Base-by-base conservation (phyloP, 306 rosid genomes). In the Spatholobus suberectus region DNA sequence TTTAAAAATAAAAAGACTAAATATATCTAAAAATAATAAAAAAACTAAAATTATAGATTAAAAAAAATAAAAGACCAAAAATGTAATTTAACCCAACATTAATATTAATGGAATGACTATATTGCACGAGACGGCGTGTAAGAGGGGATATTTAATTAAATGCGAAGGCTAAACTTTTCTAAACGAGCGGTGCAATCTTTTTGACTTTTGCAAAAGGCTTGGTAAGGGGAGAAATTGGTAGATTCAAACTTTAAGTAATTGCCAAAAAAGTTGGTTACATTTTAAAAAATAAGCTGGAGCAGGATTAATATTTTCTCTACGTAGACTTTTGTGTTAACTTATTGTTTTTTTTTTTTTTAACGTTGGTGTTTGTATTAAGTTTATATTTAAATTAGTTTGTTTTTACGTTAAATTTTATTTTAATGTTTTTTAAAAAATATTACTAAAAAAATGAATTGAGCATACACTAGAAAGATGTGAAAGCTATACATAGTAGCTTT, bases 171-270 rank as follows among this genome's bases (percentile, higher is more conserved):
- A 76, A 29, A 43, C 10, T 61, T 76, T 76, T 43, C 61, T 14
- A 62, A 29, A n/a, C 5, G 4, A 75, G 6, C 47, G 26, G 55
- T 61, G 59, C 57, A 35, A 78, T 59, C 69, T 61, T 78, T 71
- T 72, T 78, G 83, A 83, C 82, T 83, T 62, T 51, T 9, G n/a
- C 15, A 12, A 35, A 43, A 26, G 21, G 10, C 27, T 21, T 26
- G 23, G 9, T 61, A 41, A 23, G 9, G 47, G 21, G 69, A 17
- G 76, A 20, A 58, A 15, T 57, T 67, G 81, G 83, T 47, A 72
- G 69, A 63, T 84, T 84, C 54, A 72, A 79, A 37, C 29, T 61
- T 26, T 76, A 70, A 84, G 75, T 32, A 44, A 32, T n/a, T 55
- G 54, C 77, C 54, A 41, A 47, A 84, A 65, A 32, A 32, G 79